Evolutionary conservation across 176 grass and related monocot species (phyloP), one percentile per base, ranked within the genome.

Genomic region (Raddia guianensis): DNA sequence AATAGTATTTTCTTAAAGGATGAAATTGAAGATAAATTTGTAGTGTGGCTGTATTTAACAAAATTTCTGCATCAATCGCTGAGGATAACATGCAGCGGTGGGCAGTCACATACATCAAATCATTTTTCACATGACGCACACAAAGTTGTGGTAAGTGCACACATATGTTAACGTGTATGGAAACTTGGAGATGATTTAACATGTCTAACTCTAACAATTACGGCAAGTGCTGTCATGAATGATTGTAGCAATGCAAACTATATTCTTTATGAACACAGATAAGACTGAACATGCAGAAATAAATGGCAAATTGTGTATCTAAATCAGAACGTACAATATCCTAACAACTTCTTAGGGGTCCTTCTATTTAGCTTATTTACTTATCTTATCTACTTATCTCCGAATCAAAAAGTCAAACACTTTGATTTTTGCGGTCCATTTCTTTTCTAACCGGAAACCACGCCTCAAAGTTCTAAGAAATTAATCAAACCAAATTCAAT

Each of bases 211-310:
- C 49, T 66, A 72, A 51, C 18, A 59, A 68, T 71, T 52, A 59
- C 50, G 67, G 49, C 76, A 68, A 42, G 16, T 51, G 16, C 15
- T 81, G 63, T 60, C 51, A 63, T 42, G 34, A 76, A 37, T 69
- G 60, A 16, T 48, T 60, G 21, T 69, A 58, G 60, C 70, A 16
- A 59, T 59, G 45, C 32, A 52, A 42, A 84, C 4, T 69, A 82
- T 18, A 81, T 72, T 48, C 9, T 55, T 35, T 0, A 70, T 57
- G 14, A 66, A 68, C 56, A n/a, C 67, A 70, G n/a, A 70, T n/a
- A 81, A 66, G 20, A 55, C 21, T 35, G 48, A 15, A 32, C 32
- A 79, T 65, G 27, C 21, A 81, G 27, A 81, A 55, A 42, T 70
- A 20, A 37, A 49, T 49, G 13, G 63, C 42, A 81, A 40, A 75